Evolutionary conservation across 1,284 basidiomycete genomes (phyloP), one percentile per base, ranked within the genome.

Genomic region (Ustilago sp.): DNA sequence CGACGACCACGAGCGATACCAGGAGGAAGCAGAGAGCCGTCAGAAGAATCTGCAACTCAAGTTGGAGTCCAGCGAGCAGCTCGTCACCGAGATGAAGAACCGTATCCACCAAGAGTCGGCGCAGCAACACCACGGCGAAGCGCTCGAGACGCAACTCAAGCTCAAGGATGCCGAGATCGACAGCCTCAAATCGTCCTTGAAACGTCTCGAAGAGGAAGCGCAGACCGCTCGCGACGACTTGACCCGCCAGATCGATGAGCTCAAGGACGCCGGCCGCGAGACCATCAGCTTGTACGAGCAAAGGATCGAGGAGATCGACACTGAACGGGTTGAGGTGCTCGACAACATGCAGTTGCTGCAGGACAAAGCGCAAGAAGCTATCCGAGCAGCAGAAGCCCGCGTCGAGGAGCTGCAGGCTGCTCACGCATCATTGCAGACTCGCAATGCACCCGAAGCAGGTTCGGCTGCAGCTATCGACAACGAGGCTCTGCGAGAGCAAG

Each of bases 401-500:
- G 90, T 92, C 57, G 94, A 94, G 82, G 90, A 91, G 62, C 88
- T 89, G 19, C 66, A 68, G 31, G 64, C 56, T 15, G 50, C 68
- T 13, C 57, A 67, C 3, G 39, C 64, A 51, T 65, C 78, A 35
- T 63, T 48, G 28, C 59, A 55, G 28, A 53, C 9, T 43, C 52
- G 61, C 57, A 63, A 59, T 35, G 64, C 57, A 6, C 50, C 52
- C 17, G 61, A 67, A 39, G 57, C 59, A 28, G 70, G 72, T 53
- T 58, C 58, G 0, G 69, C 79, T 0, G 90, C 91, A 1, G 91
- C 94, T 82, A 98, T 98, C 81, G 95, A 98, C 87, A 96, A 96
- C 82, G 94, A 98, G 86, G 92, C 91, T 31, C 89, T 97, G 35
- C 91, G 90, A 19, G 94, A 95, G 47, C 94, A 98, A 85, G 89